Conservation (phyloP, 306 rosid species). For the Abrus pulchellus region DNA sequence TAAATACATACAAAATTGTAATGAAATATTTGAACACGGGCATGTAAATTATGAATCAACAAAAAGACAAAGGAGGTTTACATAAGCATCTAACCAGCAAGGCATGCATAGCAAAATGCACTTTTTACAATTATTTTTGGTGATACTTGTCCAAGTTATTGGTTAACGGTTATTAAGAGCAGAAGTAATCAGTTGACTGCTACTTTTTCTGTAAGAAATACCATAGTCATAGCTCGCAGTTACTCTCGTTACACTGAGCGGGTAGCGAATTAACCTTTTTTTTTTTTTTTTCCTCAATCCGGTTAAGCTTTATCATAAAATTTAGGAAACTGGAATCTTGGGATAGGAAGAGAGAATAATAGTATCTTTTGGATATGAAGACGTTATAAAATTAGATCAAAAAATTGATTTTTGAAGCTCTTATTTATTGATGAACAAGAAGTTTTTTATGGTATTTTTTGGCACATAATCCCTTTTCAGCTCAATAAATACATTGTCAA, state of each 20-base stretch:
- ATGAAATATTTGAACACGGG: not conserved
- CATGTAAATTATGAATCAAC: slow-evolving; percentile 11
- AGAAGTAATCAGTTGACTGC: slow-evolving; percentile 32
- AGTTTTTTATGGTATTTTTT: not conserved
- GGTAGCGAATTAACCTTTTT: not conserved
- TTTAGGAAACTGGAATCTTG: not conserved
- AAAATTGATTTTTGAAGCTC: not conserved
- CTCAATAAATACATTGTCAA: not conserved
- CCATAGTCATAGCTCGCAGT: not conserved
- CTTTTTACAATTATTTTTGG: not conserved
- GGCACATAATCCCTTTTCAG: slow-evolving; percentile 11
- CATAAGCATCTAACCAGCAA: slow-evolving; percentile 46
- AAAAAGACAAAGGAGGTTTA: slow-evolving; percentile 40
- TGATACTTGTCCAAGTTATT: slow-evolving; percentile 29
- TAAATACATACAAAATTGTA: slow-evolving; percentile 15
- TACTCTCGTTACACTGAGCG: not conserved
- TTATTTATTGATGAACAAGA: not conserved
- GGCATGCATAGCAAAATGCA: slow-evolving; percentile 26
- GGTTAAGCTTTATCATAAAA: not conserved
- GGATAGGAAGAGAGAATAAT: slow-evolving; percentile 7
- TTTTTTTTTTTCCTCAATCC: not conserved
- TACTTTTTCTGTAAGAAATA: slow-evolving; percentile 17
- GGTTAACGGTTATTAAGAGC: slow-evolving; percentile 16
- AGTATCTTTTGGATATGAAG: not conserved
- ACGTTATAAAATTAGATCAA: not conserved